A percentile compares a stretch with the other conserved stretches of the same genome.
phyloP scores from a whole-genome alignment of 345 rosid species.

The Eucalyptus tenuipes region DNA sequence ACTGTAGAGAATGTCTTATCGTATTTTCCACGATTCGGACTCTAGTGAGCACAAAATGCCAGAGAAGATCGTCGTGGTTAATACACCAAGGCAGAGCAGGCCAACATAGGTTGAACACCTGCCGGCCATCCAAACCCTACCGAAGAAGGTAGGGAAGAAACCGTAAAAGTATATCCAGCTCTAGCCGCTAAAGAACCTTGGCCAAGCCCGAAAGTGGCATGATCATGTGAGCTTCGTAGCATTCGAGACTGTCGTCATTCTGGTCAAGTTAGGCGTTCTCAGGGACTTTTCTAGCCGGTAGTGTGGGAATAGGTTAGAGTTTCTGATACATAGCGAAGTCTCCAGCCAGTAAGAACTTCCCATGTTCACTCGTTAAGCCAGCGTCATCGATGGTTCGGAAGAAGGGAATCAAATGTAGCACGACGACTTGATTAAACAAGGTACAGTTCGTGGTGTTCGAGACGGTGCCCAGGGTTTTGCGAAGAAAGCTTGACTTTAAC shows the following conservation, averaged over 20 bases:
- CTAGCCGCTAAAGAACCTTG: neutral
- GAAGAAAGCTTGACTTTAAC: neutral
- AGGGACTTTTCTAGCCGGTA: neutral
- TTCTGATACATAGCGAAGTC: neutral
- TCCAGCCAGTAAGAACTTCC: neutral
- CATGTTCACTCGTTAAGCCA: neutral
- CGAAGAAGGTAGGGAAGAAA: neutral
- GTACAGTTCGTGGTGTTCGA: neutral
- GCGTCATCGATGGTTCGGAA: neutral
- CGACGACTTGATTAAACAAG: neutral
- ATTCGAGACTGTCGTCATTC: neutral
- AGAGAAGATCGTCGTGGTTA: neutral
- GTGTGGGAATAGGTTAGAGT: neutral
- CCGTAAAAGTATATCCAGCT: neutral
- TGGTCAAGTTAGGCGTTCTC: neutral
- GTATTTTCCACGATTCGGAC: neutral
- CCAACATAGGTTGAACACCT: neutral
- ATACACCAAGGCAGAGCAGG: neutral
- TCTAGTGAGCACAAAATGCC: neutral
- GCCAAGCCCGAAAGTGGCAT: neutral
- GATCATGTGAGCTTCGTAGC: neutral
- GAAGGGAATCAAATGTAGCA: neutral
- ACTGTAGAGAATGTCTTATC: neutral
- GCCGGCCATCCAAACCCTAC: neutral
- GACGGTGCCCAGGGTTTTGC: neutral